Base-by-base conservation (phyloP, 2,329 filamentous ascomycete genomes). In the Cyphellophora europaea region DNA sequence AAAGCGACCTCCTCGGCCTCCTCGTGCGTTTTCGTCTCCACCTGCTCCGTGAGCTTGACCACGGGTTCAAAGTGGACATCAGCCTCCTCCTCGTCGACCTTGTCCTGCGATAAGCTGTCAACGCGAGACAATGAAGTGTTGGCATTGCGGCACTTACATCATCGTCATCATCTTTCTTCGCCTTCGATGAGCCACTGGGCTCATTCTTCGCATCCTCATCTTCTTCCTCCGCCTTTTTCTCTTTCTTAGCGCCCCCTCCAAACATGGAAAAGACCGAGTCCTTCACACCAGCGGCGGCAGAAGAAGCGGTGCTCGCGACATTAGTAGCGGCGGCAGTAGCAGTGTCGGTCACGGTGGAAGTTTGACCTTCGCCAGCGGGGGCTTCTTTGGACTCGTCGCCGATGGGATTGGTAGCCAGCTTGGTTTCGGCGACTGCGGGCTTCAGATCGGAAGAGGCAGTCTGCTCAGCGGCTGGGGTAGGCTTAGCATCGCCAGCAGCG, bases 61-160 rank as follows among this genome's bases (percentile, higher is more conserved):
- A 98, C 87, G 48, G 91, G 91, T 70, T 94, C 86, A 67, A 96
- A 98, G 67, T 96, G 84, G 45, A 95, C 84, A 49, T 96, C 89
- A 51, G 85, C 83, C 50, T 85, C 89, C 61, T 93, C 86, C 51
- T 78, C 75, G 49, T 87, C 81, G 25, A 94, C 78, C 61, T 74
- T 45, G 32, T 50, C 48, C 45, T 51, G 32, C 30, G 13, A n/a
- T n/a, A n/a, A n/a, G n/a, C n/a, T n/a, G n/a, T n/a, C n/a, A n/a
- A n/a, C n/a, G n/a, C 27, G 11, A 13, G n/a, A 25, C 27, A 32
- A 28, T 29, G 18, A 28, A 13, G 36, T 45, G n/a, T n/a, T n/a
- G n/a, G n/a, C 34, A 42, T 35, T 33, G 23, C 29, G 27, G 2
- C 55, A 4, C 71, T 63, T 33, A 59, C 60, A 19, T 56, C 66